Evolutionary conservation across 2,329 filamentous ascomycete genomes (phyloP).

Genomic region (Botrytis pseudocinerea): DNA sequence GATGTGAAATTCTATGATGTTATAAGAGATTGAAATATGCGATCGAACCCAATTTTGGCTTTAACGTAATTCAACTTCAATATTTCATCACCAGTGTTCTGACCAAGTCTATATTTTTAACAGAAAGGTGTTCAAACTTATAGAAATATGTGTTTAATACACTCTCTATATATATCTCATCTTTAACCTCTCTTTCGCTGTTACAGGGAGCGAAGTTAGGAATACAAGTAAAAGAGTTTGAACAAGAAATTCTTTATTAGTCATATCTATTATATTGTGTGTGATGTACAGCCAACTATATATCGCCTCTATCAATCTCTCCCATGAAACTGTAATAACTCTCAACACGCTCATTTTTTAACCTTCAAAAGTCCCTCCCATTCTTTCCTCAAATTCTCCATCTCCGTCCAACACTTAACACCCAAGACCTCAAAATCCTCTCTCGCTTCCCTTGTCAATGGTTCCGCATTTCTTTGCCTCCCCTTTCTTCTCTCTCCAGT

Average conservation of each 20-base stretch:
- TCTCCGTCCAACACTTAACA: conserved; percentile 62
- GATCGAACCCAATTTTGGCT: not conserved
- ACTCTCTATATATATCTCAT: not conserved
- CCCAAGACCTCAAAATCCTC: conserved; percentile 64
- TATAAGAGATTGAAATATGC: not conserved
- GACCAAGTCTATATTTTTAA: not conserved
- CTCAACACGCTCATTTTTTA: conserved; percentile 12
- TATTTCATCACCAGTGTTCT: not conserved
- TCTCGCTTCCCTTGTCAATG: conserved; percentile 61
- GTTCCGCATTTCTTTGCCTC: conserved; percentile 57
- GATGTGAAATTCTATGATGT: not conserved
- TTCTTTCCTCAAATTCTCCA: conserved; percentile 67
- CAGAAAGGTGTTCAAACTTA: not conserved
- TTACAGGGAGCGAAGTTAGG: not conserved
- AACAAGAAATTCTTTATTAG: not conserved
- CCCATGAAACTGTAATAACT: not conserved
- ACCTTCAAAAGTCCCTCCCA: conserved; percentile 54
- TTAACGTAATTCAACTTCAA: not conserved
- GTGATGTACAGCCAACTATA: conserved; percentile 1
- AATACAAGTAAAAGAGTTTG: not conserved
- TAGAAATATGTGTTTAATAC: not conserved
- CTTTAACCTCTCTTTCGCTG: not conserved
- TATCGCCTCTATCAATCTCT: not conserved
- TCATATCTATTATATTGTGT: not conserved
- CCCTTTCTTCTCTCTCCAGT: conserved; percentile 53